Percentiles rank a stretch among this genome's conserved stretches.
phyloP scores from a whole-genome alignment of 2,329 filamentous ascomycete genomes.

The Chaetomiaceae sp. region DNA sequence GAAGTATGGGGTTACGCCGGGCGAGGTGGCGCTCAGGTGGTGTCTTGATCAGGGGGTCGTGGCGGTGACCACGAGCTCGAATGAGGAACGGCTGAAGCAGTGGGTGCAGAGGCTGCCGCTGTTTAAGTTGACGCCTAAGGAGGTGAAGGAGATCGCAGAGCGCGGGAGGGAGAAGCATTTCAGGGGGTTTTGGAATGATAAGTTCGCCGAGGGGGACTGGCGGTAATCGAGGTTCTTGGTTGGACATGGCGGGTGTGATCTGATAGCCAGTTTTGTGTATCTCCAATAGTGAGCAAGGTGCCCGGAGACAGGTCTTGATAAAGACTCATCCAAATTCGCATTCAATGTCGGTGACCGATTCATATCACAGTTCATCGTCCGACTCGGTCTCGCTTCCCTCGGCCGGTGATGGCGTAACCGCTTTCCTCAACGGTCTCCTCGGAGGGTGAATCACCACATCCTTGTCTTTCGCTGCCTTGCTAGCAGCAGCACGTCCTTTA shows the following conservation, averaged over 20 bases:
- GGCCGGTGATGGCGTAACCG: slow-evolving; percentile 27
- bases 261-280: too few relatives aligned
- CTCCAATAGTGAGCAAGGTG: too few relatives aligned
- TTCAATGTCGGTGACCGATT: neutral
- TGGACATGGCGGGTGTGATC: neutral
- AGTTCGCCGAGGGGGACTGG: slow-evolving; percentile 49
- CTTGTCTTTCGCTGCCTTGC: slow-evolving; percentile 11
- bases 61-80: slow-evolving; percentile 56
- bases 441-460: slow-evolving; percentile 16
- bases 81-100: slow-evolving; percentile 52
- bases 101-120: slow-evolving; percentile 47
- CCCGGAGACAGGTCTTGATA: too few relatives aligned
- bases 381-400: slow-evolving; percentile 49
- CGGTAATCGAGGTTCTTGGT: slow-evolving; percentile 14
- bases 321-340: neutral
- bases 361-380: slow-evolving; percentile 49
- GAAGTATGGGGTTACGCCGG: slow-evolving; percentile 55
- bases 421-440: slow-evolving; percentile 1
- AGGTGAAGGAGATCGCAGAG: slow-evolving; percentile 53
- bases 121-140: slow-evolving; percentile 57
- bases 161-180: slow-evolving; percentile 58
- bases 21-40: slow-evolving; percentile 57
- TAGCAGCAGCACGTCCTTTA: neutral
- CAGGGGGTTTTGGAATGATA: slow-evolving; percentile 54
- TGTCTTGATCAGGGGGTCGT: slow-evolving; percentile 55